Evolutionary conservation across 2,329 filamentous ascomycete genomes (phyloP).

Genomic region (Fusarium nelsonii): DNA sequence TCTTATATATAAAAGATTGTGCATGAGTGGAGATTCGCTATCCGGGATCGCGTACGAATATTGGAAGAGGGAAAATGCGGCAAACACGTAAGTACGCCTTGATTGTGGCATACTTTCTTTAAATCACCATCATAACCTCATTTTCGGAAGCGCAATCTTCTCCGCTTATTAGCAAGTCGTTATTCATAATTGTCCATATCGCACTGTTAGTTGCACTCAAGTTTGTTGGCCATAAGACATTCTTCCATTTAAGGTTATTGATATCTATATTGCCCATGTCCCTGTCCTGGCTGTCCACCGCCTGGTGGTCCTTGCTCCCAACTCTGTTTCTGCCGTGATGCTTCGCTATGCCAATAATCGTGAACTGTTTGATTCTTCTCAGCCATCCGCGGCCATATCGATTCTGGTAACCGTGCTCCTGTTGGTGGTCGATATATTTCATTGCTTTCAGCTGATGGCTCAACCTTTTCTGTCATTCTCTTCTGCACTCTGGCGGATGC

Average conservation of each 20-base stretch:
- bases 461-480: conserved; percentile 17
- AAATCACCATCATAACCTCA: too few relatives aligned
- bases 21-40: too few relatives aligned
- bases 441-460: not conserved
- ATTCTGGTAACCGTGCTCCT: conserved; percentile 1
- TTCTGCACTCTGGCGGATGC: not conserved
- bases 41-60: too few relatives aligned
- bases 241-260: conserved; percentile 9
- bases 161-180: too few relatives aligned
- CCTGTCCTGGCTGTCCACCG: conserved; percentile 1
- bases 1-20: too few relatives aligned
- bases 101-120: too few relatives aligned
- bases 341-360: conserved; percentile 35
- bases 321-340: conserved; percentile 16
- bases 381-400: conserved; percentile 31
- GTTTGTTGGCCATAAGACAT: not conserved
- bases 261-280: conserved; percentile 15
- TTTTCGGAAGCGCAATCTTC: too few relatives aligned
- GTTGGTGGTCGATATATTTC: not conserved
- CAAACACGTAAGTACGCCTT: too few relatives aligned
- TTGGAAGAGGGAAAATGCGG: too few relatives aligned
- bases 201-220: too few relatives aligned
- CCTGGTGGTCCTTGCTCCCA: conserved; percentile 21
- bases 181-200: too few relatives aligned
- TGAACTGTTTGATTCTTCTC: conserved; percentile 36